Evolutionary conservation across 176 grass and related monocot species (phyloP).

Genomic region (Aegilops umbellulata): DNA sequence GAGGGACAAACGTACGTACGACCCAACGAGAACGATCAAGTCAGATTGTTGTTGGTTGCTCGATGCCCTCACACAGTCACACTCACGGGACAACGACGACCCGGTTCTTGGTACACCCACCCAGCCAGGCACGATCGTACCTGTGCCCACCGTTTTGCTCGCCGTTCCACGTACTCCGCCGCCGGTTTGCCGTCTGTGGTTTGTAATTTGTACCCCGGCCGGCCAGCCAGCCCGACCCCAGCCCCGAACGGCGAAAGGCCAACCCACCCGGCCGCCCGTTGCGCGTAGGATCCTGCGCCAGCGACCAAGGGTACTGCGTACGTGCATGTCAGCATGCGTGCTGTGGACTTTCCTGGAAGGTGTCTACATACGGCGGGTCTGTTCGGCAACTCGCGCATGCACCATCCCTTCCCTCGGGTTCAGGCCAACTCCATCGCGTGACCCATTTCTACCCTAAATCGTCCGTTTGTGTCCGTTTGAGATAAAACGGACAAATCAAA

Average conservation of each 20-base stretch:
- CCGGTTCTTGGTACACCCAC: background rate
- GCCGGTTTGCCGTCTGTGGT: background rate
- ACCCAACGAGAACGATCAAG: too few relatives aligned
- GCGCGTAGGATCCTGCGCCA: background rate
- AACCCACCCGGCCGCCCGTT: background rate
- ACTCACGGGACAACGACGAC: background rate
- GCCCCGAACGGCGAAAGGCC: background rate
- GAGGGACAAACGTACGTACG: background rate
- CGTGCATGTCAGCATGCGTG: background rate
- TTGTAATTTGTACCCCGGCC: background rate
- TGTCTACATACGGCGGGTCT: background rate
- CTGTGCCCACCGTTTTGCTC: background rate
- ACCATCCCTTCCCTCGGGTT: background rate
- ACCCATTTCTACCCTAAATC: too few relatives aligned
- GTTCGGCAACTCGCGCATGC: background rate
- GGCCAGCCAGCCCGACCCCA: background rate
- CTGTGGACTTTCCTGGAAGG: background rate
- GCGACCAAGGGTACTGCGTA: background rate
- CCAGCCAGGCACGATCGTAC: background rate
- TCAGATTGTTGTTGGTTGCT: background rate
- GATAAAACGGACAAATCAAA: too few relatives aligned
- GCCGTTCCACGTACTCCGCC: background rate
- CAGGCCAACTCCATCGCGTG: too few relatives aligned
- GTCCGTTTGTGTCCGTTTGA: too few relatives aligned
- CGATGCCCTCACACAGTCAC: too few relatives aligned